These are phyloP conservation scores for Suillus discolor DNA, from an alignment of 768 basidiomycete species.

Conservation along the genomic window DNA sequence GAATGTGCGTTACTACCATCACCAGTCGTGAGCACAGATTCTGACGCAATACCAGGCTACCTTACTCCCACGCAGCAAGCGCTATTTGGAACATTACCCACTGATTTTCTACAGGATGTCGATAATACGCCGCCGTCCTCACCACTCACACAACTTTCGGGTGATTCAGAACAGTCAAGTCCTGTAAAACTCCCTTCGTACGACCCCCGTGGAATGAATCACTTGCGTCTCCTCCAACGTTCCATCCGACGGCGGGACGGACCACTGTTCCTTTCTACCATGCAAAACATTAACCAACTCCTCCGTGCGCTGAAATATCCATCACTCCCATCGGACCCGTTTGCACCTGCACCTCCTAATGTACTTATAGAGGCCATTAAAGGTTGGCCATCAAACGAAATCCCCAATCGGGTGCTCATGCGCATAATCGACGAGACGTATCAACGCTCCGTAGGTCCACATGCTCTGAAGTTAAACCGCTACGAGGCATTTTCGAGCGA, in stretches of 20 bases:
- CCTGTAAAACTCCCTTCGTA: constrained; percentile 33
- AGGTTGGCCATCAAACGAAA: constrained; percentile 52
- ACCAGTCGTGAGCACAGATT: neutral
- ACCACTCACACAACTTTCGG: constrained; percentile 28
- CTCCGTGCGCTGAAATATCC: constrained; percentile 71
- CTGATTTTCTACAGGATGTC: constrained; percentile 29
- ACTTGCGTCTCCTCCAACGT: constrained; percentile 65
- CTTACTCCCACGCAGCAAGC: constrained; percentile 64
- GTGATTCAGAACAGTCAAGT: constrained; percentile 34
- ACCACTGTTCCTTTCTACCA: constrained; percentile 65
- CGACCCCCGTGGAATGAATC: constrained; percentile 33
- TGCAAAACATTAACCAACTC: constrained; percentile 62
- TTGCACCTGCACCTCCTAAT: constrained; percentile 48
- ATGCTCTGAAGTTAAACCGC: constrained; percentile 75
- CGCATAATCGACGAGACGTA: constrained; percentile 90
- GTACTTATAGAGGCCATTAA: constrained; percentile 48
- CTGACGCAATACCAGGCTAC: constrained; percentile 50
- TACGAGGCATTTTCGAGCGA: constrained; percentile 85
- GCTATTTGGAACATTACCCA: constrained; percentile 69
- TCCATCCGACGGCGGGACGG: constrained; percentile 73
- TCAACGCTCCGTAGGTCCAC: constrained; percentile 90
- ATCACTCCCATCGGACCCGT: constrained; percentile 50
- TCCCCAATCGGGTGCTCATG: constrained; percentile 69
- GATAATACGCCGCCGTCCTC: constrained; percentile 35
- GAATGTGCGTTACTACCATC: constrained; percentile 48